Evolutionary conservation across 768 basidiomycete genomes (phyloP).

Genomic region (Boletus reticuloceps): DNA sequence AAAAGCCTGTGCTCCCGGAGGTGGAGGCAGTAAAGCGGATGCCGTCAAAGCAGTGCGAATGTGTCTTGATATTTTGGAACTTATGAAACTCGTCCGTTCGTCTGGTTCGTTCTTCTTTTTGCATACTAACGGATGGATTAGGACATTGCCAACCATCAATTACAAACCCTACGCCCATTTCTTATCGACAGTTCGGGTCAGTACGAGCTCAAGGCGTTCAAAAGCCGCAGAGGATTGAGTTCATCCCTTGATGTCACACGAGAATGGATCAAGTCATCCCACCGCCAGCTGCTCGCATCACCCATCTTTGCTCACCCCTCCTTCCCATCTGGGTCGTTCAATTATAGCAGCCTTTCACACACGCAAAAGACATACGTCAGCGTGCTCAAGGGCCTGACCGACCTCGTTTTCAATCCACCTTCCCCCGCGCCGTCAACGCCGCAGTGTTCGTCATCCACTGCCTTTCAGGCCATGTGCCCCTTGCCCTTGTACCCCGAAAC

Average conservation of each 20-base stretch:
- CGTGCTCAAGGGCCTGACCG: conserved; percentile 57
- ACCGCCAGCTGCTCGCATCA: conserved; percentile 42
- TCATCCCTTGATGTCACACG: conserved; percentile 54
- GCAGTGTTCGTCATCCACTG: conserved; percentile 28
- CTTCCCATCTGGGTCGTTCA: conserved; percentile 40
- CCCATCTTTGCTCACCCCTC: conserved; percentile 44
- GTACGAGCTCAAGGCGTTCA: conserved; percentile 78
- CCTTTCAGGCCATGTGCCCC: conserved; percentile 32
- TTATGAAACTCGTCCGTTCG: conserved; percentile 87
- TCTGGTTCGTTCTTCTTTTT: conserved; percentile 12
- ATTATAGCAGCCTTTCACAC: conserved; percentile 45
- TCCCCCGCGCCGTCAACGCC: conserved; percentile 33
- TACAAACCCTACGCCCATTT: conserved; percentile 90
- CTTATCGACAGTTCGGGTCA: conserved; percentile 75
- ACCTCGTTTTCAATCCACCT: conserved; percentile 62
- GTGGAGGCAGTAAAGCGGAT: conserved; percentile 53
- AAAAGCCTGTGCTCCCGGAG: conserved; percentile 52
- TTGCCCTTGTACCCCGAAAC: conserved; percentile 68
- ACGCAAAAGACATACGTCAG: conserved; percentile 47
- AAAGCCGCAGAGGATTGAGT: conserved; percentile 47
- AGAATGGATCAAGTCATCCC: conserved; percentile 61
- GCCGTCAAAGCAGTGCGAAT: conserved; percentile 72
- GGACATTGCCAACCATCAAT: conserved; percentile 97
- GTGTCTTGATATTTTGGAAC: conserved; percentile 88
- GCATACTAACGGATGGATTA: conserved; percentile 34